These are phyloP conservation scores for Cyphellophora attinorum DNA, from an alignment of 2,329 filamentous ascomycete species.

Conservation along the genomic window DNA sequence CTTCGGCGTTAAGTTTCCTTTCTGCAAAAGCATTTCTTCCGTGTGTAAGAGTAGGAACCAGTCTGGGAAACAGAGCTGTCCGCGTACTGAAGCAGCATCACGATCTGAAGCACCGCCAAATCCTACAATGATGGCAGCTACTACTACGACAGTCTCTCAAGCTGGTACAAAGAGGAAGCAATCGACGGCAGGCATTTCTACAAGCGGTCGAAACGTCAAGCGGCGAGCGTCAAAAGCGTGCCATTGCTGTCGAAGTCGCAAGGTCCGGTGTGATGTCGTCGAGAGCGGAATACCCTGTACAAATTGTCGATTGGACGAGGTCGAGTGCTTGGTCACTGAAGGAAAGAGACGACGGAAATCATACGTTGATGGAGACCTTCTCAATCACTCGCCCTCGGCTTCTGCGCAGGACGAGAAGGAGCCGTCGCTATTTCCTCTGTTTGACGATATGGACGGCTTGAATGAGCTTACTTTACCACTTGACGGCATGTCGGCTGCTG, in stretches of 20 bases:
- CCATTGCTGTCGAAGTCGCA: conserved; percentile 76
- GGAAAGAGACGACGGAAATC: conserved; percentile 72
- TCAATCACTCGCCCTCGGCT: conserved; percentile 14
- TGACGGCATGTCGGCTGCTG: conserved; percentile 2
- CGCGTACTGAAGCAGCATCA: too few species aligned
- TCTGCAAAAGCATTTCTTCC: too few species aligned
- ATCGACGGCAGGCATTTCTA: conserved; percentile 45
- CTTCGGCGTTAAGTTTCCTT: too few species aligned
- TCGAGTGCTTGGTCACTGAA: conserved; percentile 56
- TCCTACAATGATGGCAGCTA: conserved; percentile 15
- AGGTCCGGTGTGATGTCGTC: conserved; percentile 89
- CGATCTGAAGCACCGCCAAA: too few species aligned
- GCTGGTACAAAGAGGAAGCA: conserved; percentile 43
- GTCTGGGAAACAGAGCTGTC: too few species aligned
- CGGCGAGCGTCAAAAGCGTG: conserved; percentile 85
- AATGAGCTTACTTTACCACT: conserved; percentile 8
- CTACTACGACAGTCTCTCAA: conserved; percentile 13
- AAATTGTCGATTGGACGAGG: conserved; percentile 59
- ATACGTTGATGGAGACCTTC: conserved; percentile 31
- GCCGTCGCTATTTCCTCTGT: conserved; percentile 18
- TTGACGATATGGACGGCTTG: conserved; percentile 19
- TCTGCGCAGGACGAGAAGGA: conserved; percentile 16
- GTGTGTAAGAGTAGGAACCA: too few species aligned
- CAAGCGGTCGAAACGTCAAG: conserved; percentile 55
- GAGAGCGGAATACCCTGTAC: conserved; percentile 76